Evolutionary conservation across 169 alveolate genomes (phyloP), one percentile per base, ranked within the genome.

Genomic region (Eimeria praecox): DNA sequence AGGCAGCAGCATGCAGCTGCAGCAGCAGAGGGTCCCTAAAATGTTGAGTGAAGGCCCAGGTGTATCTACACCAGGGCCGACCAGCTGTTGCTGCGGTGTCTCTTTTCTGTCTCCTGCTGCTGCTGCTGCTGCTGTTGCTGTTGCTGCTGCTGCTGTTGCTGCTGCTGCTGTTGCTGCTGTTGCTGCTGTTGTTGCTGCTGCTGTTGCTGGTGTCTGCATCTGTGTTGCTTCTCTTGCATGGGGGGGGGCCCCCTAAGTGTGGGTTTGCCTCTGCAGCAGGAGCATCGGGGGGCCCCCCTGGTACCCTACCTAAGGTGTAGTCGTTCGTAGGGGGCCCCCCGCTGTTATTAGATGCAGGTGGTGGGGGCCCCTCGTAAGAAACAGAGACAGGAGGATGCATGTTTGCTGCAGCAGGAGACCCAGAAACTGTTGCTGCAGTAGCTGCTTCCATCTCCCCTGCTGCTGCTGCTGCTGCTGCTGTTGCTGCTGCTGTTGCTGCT

Each of bases 51-150:
- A n/a, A n/a, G n/a, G n/a, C n/a, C n/a, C n/a, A n/a, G n/a, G n/a
- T n/a, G n/a, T n/a, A n/a, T n/a, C n/a, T n/a, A n/a, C n/a, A n/a
- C n/a, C n/a, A n/a, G n/a, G n/a, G n/a, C n/a, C n/a, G n/a, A n/a
- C n/a, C n/a, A n/a, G n/a, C n/a, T n/a, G n/a, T n/a, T n/a, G n/a
- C n/a, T n/a, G n/a, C n/a, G n/a, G n/a, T n/a, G n/a, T n/a, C n/a
- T n/a, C n/a, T n/a, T n/a, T n/a, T n/a, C n/a, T n/a, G n/a, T n/a
- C n/a, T n/a, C n/a, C n/a, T 71, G 83, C 83, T 71, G 52, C 83
- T 71, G 83, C 83, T 71, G 83, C 52, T 8, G 83, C 52, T n/a
- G 83, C 49, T 71, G 83, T 49, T 14, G 83, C 20, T 38, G 83
- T 49, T 71, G 49, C 42, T n/a, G 73, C 73, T 62, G 73, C 22